Conservation (phyloP, 192 early-diverging fungal species). For the Cetraspora pellucida region DNA sequence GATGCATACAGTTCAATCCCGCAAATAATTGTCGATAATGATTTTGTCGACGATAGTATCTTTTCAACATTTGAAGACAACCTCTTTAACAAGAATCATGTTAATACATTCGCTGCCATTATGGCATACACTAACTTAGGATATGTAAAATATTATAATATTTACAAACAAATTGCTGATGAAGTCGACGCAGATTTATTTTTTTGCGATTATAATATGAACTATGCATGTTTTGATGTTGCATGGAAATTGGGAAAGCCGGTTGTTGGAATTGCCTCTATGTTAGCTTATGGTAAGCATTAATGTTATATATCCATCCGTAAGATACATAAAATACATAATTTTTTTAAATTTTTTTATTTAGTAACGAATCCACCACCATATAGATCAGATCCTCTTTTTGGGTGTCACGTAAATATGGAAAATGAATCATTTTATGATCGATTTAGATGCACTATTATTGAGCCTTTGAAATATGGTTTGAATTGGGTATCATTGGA, state of each 20-base stretch:
- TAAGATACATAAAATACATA: background rate
- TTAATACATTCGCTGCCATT: background rate
- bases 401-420: conserved; percentile 27
- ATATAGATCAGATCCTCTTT: conserved; percentile 20
- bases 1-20: background rate
- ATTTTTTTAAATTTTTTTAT: background rate
- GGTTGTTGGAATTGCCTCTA: background rate
- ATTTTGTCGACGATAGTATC: background rate
- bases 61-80: background rate
- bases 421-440: conserved; percentile 14
- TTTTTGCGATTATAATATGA: conserved; percentile 6
- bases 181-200: conserved; percentile 9
- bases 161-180: conserved; percentile 6
- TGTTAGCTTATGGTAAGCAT: background rate
- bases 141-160: conserved; percentile 10
- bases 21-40: background rate
- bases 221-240: conserved; percentile 14
- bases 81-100: background rate
- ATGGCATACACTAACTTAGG: background rate
- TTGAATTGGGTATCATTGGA: background rate
- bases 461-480: background rate
- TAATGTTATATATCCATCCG: background rate
- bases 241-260: conserved; percentile 26
- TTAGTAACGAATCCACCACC: background rate
- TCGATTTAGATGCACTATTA: conserved; percentile 4